A percentile compares a stretch with the other conserved stretches of the same genome.
Conservation (phyloP, 371 early-diverging fungal species). For the Syncephalastrum monosporum region DNA sequence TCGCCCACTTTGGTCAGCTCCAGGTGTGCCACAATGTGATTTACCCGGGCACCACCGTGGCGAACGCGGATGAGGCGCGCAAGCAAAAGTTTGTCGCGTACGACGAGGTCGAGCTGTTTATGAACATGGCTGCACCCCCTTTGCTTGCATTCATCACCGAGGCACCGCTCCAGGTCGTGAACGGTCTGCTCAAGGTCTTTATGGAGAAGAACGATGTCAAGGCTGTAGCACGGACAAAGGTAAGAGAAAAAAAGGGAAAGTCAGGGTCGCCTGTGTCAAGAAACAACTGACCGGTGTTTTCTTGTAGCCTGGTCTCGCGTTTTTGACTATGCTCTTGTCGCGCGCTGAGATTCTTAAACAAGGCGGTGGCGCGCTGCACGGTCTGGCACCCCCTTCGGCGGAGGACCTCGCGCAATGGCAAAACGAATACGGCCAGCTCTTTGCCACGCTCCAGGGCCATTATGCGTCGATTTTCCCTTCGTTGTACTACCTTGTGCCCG, state of each 20-base stretch:
- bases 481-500: slow-evolving; percentile 40
- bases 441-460: slow-evolving; percentile 70
- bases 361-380: slow-evolving; percentile 62
- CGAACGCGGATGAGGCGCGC: slow-evolving; percentile 50
- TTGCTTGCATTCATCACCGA: slow-evolving; percentile 79
- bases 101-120: slow-evolving; percentile 79
- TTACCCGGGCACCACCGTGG: slow-evolving; percentile 47
- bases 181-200: slow-evolving; percentile 73
- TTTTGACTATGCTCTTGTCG: slow-evolving; percentile 87
- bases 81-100: slow-evolving; percentile 37
- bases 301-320: slow-evolving; percentile 72
- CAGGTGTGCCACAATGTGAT: slow-evolving; percentile 78
- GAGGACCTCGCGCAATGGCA: slow-evolving; percentile 73
- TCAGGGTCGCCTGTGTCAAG: not conserved
- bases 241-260: slow-evolving; percentile 11
- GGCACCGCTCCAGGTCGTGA: slow-evolving; percentile 77
- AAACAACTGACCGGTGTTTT: not conserved
- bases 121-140: slow-evolving; percentile 81
- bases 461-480: slow-evolving; percentile 80
- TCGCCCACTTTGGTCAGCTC: slow-evolving; percentile 81
- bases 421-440: slow-evolving; percentile 75
- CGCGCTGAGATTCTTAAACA: slow-evolving; percentile 90
- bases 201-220: slow-evolving; percentile 86
- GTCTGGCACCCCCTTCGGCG: slow-evolving; percentile 54
- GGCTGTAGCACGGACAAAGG: slow-evolving; percentile 79